Evolutionary conservation across 345 rosid species (phyloP), one percentile per base, ranked within the genome.

Genomic region (Balakata baccata): DNA sequence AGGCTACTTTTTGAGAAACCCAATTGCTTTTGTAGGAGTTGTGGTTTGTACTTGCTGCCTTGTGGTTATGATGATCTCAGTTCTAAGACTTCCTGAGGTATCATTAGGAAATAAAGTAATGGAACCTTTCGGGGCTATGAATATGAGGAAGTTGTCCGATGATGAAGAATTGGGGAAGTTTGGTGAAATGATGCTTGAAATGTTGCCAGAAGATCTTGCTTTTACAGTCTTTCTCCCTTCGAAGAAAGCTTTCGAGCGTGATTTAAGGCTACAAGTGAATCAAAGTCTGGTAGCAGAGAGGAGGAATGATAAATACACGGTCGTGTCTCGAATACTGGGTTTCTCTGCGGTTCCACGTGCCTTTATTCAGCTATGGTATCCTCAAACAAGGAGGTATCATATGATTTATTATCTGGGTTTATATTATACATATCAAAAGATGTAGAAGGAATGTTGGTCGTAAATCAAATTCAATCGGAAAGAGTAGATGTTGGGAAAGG

Each of bases 171-270:
- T 94, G 0, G 92, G 93, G 1, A 71, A 63, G 74, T 86, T 92
- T 20, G 98, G 93, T 18, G 88, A 84, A 51, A 90, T 88, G 93
- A 86, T 94, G 97, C 60, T 94, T 18, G 85, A 71, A 63, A 94
- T 92, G 98, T 75, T 94, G 66, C 97, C 97, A 0, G 81, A 80
- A 56, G 95, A 88, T 82, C 96, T 92, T 29, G 84, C 87, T 52
- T 90, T 94, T 80, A 94, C 98, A 0, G 81, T 92, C 72, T 94
- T 89, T 43, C 72, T 94, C 49, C 98, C 98, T 34, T 89, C 96
- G 0, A 85, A 79, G 50, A 74, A 61, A 59, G 87, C 96, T 38
- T 90, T 92, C 34, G 65, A 66, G 66, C 93, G 85, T 12, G 93
- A 92, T 77, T 80, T 94, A 29, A 78, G 83, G 73, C 73, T 90